A percentile compares a stretch with the other conserved stretches of the same genome.
Conservation (phyloP, 441 rosid genomes). For the Jatropha podagrica region DNA sequence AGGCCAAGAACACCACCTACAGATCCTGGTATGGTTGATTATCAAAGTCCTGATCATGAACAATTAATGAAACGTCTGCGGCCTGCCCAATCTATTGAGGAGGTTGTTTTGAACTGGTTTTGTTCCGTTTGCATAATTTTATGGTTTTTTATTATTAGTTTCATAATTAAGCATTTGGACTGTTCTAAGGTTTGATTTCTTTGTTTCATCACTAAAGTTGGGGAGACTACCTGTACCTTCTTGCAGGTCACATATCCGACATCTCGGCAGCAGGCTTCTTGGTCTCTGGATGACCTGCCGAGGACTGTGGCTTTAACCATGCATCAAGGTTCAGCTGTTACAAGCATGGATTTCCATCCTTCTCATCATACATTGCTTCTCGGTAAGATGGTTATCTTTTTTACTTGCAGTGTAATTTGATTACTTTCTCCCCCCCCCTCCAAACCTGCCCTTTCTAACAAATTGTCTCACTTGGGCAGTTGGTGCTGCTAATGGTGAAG, state of each 20-base stretch:
- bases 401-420: background rate
- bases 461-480: slow-evolving; percentile 50
- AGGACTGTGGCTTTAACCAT: slow-evolving; percentile 61
- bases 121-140: slow-evolving; percentile 19
- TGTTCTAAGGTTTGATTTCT: slow-evolving; percentile 1
- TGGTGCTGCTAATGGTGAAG: slow-evolving; percentile 78
- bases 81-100: slow-evolving; percentile 68
- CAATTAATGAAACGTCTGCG: slow-evolving; percentile 74
- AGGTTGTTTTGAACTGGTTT: slow-evolving; percentile 41
- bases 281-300: slow-evolving; percentile 84
- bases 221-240: slow-evolving; percentile 10
- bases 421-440: background rate
- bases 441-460: slow-evolving; percentile 25
- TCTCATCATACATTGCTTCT: slow-evolving; percentile 63
- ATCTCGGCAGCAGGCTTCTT: slow-evolving; percentile 52
- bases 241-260: slow-evolving; percentile 71
- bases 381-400: slow-evolving; percentile 42
- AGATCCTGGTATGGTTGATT: slow-evolving; percentile 61
- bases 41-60: slow-evolving; percentile 77
- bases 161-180: slow-evolving; percentile 10
- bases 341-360: slow-evolving; percentile 93
- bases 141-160: slow-evolving; percentile 22
- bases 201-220: slow-evolving; percentile 12
- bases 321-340: slow-evolving; percentile 72
- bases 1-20: slow-evolving; percentile 75